Evolutionary conservation across 495 filamentous ascomycete genomes (phyloP).

Genomic region (Trichoderma orchidacearum): DNA sequence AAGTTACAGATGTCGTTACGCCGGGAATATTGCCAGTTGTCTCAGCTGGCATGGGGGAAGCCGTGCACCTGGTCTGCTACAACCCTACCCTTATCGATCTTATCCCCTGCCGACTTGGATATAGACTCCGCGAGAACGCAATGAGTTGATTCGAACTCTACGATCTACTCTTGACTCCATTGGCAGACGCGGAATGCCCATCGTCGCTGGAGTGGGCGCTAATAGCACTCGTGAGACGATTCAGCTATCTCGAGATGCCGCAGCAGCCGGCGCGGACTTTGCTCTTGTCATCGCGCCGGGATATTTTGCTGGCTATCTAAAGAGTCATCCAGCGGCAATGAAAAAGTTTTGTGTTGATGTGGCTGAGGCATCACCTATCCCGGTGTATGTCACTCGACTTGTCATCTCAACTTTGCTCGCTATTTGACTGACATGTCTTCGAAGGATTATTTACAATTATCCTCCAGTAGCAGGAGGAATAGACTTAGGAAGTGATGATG

Average conservation of each 20-base stretch:
- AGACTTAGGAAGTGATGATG: conserved; percentile 3
- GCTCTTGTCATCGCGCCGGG: conserved; percentile 60
- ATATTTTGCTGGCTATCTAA: conserved; percentile 42
- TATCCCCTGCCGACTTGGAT: background rate
- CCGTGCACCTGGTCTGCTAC: background rate
- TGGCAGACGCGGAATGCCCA: conserved; percentile 21
- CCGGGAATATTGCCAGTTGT: background rate
- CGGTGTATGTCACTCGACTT: background rate
- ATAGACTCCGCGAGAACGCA: background rate
- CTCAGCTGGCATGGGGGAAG: background rate
- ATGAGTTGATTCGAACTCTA: background rate
- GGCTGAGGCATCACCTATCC: conserved; percentile 2
- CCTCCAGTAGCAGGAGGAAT: conserved; percentile 4
- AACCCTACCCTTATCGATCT: background rate
- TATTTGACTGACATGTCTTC: background rate
- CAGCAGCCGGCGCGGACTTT: conserved; percentile 54
- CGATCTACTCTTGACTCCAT: background rate
- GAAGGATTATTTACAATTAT: conserved; percentile 4
- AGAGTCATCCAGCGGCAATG: background rate
- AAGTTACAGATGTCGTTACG: background rate
- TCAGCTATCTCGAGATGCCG: conserved; percentile 52
- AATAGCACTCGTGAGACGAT: conserved; percentile 65
- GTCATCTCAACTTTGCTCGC: background rate
- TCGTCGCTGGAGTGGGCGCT: conserved; percentile 62
- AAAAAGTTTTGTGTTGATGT: conserved; percentile 5